Evolutionary conservation across 1,284 basidiomycete species (phyloP).

Genomic region (Termitomyces sp.): DNA sequence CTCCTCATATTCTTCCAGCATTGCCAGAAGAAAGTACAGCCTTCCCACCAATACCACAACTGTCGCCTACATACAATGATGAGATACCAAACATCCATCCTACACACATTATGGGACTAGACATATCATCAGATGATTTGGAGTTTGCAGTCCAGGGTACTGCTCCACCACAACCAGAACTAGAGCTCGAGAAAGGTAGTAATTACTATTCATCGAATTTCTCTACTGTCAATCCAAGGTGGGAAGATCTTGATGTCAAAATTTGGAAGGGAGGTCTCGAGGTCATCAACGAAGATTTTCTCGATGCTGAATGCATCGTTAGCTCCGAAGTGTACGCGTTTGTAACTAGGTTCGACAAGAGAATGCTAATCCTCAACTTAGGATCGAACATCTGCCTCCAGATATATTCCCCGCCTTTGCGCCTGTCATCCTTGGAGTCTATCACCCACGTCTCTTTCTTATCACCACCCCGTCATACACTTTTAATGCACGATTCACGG

Average conservation of each 20-base stretch:
- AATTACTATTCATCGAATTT: conserved; percentile 16
- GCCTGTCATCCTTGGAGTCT: conserved; percentile 77
- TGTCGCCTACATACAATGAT: conserved; percentile 30
- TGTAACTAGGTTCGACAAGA: not conserved
- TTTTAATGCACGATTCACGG: conserved; percentile 84
- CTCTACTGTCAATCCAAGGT: conserved; percentile 43
- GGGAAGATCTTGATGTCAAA: conserved; percentile 69
- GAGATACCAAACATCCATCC: conserved; percentile 58
- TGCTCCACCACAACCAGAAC: conserved; percentile 27
- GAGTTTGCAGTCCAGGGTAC: conserved; percentile 46
- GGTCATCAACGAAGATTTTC: conserved; percentile 69
- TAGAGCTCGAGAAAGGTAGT: conserved; percentile 16
- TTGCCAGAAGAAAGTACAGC: conserved; percentile 12
- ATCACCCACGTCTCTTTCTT: conserved; percentile 75
- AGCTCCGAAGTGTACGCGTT: conserved; percentile 73
- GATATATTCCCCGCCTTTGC: conserved; percentile 72
- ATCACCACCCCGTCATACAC: conserved; percentile 88
- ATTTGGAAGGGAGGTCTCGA: conserved; percentile 84
- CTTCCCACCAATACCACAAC: conserved; percentile 20
- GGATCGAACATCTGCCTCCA: conserved; percentile 84
- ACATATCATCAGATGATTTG: conserved; percentile 52
- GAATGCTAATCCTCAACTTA: conserved; percentile 26
- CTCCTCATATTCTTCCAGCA: conserved; percentile 27
- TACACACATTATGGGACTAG: conserved; percentile 59
- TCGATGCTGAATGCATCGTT: conserved; percentile 77